Percentiles rank a stretch among this genome's conserved stretches.
Conservation (phyloP, 2,329 filamentous ascomycete genomes). For the Aspergillus quadricinctus region DNA sequence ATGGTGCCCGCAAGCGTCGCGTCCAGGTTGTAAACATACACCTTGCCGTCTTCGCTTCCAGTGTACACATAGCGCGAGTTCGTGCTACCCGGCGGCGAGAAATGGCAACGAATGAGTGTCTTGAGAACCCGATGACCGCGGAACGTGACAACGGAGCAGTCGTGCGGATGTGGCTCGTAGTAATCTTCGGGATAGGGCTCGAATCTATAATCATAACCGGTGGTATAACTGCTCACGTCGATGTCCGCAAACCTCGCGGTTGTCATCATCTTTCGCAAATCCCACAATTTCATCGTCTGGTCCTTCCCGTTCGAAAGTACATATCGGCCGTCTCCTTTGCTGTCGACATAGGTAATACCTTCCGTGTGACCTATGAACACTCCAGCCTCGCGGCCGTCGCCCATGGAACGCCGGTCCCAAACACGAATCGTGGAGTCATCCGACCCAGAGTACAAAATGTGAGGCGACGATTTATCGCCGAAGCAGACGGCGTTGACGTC, state of each 20-base stretch:
- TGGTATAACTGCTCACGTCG: slow-evolving; percentile 50
- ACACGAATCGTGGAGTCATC: slow-evolving; percentile 93
- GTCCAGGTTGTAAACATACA: slow-evolving; percentile 91
- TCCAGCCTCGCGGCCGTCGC: slow-evolving; percentile 57
- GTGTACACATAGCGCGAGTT: slow-evolving; percentile 91
- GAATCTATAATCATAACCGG: slow-evolving; percentile 61
- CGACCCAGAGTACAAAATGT: slow-evolving; percentile 92
- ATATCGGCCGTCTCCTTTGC: slow-evolving; percentile 84
- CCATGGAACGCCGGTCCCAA: slow-evolving; percentile 79
- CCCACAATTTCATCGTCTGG: slow-evolving; percentile 97
- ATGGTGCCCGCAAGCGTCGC: slow-evolving; percentile 75
- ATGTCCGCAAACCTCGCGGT: slow-evolving; percentile 56
- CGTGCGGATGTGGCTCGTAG: slow-evolving; percentile 66
- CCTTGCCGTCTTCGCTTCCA: slow-evolving; percentile 82
- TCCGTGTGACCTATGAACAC: slow-evolving; percentile 64
- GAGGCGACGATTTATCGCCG: slow-evolving; percentile 79
- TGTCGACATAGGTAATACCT: slow-evolving; percentile 64
- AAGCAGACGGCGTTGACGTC: slow-evolving; percentile 98
- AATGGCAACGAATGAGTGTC: slow-evolving; percentile 92
- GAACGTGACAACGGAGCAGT: slow-evolving; percentile 92
- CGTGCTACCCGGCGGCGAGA: slow-evolving; percentile 79
- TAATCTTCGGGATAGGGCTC: slow-evolving; percentile 51
- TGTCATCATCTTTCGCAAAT: slow-evolving; percentile 82
- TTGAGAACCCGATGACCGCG: slow-evolving; percentile 82
- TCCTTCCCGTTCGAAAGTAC: slow-evolving; percentile 94